Percentiles rank a stretch among this genome's conserved stretches.
These are phyloP conservation scores for Haplosporangium gracile DNA, from an alignment of 192 early-diverging fungal genomes.

Conservation along the genomic window DNA sequence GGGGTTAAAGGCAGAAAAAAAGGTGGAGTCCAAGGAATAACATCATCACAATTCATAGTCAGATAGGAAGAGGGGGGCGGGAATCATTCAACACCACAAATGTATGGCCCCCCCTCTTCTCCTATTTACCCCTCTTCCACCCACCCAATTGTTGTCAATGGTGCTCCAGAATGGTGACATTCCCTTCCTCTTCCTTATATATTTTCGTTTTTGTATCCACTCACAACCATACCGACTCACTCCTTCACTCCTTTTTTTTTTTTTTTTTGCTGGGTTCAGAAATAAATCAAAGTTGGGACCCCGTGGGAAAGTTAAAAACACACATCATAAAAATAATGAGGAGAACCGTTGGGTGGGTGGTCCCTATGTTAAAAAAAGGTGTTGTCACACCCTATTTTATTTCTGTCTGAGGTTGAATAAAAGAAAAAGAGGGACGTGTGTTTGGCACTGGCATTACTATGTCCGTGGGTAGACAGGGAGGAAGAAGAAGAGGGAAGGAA, in stretches of 20 bases:
- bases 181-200: not conserved
- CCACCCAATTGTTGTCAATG: too few relatives aligned
- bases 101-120: too few relatives aligned
- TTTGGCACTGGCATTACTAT: not conserved
- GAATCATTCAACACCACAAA: too few relatives aligned
- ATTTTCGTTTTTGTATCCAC: not conserved
- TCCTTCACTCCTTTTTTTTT: not conserved
- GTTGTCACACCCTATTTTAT: not conserved
- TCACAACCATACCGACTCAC: not conserved
- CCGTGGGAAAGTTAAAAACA: conserved; percentile 6
- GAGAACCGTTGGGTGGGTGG: not conserved
- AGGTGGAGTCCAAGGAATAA: too few relatives aligned
- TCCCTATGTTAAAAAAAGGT: not conserved
- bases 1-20: too few relatives aligned
- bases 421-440: not conserved
- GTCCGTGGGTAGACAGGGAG: not conserved
- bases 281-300: not conserved
- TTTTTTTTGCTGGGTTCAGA: not conserved
- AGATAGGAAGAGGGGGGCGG: too few relatives aligned
- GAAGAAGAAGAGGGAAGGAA: not conserved
- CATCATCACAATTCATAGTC: too few relatives aligned
- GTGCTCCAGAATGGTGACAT: too few relatives aligned
- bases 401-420: not conserved
- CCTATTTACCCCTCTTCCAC: too few relatives aligned
- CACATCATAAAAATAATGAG: too few relatives aligned